phyloP scores from a whole-genome alignment of 1,284 basidiomycete genomes.

The Somion occarium region DNA sequence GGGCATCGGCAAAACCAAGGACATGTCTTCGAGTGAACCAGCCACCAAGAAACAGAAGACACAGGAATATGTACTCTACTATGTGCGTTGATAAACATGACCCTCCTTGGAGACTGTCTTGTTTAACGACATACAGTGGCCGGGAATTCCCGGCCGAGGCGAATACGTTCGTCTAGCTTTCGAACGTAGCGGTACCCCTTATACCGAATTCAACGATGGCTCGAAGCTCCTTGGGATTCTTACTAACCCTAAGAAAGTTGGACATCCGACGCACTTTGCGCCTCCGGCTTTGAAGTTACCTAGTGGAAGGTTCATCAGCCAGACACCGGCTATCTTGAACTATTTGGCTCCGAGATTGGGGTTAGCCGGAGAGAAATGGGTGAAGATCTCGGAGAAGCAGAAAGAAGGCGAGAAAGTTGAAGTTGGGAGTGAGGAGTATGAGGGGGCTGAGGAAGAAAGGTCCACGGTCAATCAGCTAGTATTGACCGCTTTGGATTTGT shows the following conservation, averaged over 20 bases:
- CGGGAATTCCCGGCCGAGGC: slow-evolving; percentile 39
- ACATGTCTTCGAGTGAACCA: neutral
- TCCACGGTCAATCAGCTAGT: slow-evolving; percentile 36
- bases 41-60: slow-evolving; percentile 23
- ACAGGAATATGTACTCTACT: slow-evolving; percentile 28
- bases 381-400: slow-evolving; percentile 11
- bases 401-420: slow-evolving; percentile 11
- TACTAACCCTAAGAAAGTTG: slow-evolving; percentile 15
- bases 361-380: slow-evolving; percentile 26
- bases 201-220: slow-evolving; percentile 28
- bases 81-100: slow-evolving; percentile 22
- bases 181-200: slow-evolving; percentile 34
- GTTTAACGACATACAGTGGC: slow-evolving; percentile 21
- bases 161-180: slow-evolving; percentile 44
- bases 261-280: slow-evolving; percentile 31
- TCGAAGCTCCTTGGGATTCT: slow-evolving; percentile 16
- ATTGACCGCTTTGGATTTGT: slow-evolving; percentile 38
- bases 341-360: slow-evolving; percentile 38
- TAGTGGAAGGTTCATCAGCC: slow-evolving; percentile 29
- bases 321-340: slow-evolving; percentile 38
- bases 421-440: slow-evolving; percentile 12
- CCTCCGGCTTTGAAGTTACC: slow-evolving; percentile 33
- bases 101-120: neutral
- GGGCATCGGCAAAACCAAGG: too few species aligned
- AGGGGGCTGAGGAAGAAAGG: slow-evolving; percentile 22